phyloP scores from a whole-genome alignment of 169 alveolate species.

The Plasmodium gaboni region DNA sequence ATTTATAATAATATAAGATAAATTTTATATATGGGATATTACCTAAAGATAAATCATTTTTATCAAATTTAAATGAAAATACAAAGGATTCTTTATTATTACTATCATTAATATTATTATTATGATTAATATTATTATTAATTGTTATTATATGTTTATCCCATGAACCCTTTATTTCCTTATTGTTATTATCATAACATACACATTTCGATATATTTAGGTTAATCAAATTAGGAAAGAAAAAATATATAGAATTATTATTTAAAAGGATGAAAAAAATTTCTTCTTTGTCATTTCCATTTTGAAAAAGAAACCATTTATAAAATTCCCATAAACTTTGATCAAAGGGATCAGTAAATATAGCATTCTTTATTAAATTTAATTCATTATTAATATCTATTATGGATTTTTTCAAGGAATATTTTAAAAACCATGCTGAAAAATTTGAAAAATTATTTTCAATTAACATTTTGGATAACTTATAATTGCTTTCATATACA shows the following conservation, averaged over 20 bases:
- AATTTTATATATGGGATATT: constrained; percentile 38
- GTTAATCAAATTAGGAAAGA: constrained; percentile 55
- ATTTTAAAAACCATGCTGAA: constrained; percentile 73
- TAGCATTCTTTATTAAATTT: constrained; percentile 62
- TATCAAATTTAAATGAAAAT: constrained; percentile 31
- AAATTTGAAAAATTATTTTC: constrained; percentile 72
- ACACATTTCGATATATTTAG: constrained; percentile 30
- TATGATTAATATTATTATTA: constrained; percentile 1
- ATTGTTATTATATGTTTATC: constrained; percentile 21
- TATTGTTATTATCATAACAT: constrained; percentile 33
- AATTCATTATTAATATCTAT: constrained; percentile 33
- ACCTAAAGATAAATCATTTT: constrained; percentile 2
- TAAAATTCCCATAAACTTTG: constrained; percentile 75
- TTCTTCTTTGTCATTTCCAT: constrained; percentile 55
- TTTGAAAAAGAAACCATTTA: constrained; percentile 75
- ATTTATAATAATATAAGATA: constrained; percentile 52
- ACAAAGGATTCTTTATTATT: constrained; percentile 49
- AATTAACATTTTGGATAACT: constrained; percentile 43
- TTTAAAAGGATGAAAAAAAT: constrained; percentile 44
- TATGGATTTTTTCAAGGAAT: constrained; percentile 42
- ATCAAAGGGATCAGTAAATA: constrained; percentile 73
- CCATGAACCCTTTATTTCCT: constrained; percentile 62
- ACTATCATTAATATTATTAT: no score
- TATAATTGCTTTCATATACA: constrained; percentile 35
- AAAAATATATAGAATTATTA: constrained; percentile 38